A percentile compares a stretch with the other conserved stretches of the same genome.
Evolutionary conservation across 352 stramenopile genomes (phyloP).

Genomic region (Saprolegnia diclina): DNA sequence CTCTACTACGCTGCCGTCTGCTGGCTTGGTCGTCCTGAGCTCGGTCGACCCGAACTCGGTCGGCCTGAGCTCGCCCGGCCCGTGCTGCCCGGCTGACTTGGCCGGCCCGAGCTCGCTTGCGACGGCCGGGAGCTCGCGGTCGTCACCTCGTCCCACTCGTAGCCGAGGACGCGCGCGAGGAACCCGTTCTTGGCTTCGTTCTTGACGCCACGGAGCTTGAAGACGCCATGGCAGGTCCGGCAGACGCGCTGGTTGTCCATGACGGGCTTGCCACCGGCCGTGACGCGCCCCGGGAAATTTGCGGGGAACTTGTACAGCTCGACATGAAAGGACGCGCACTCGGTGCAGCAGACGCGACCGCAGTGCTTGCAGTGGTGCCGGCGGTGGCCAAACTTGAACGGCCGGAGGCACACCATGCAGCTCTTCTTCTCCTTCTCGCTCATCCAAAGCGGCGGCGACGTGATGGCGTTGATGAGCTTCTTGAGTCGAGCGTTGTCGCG

Average conservation of each 20-base stretch:
- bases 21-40: neutral
- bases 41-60: neutral
- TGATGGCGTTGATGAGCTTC: conserved; percentile 78
- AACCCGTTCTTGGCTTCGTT: conserved; percentile 83
- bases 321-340: conserved; percentile 72
- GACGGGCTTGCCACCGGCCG: conserved; percentile 51
- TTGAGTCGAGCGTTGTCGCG: conserved; percentile 62
- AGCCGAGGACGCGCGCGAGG: conserved; percentile 71
- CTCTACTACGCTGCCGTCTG: neutral
- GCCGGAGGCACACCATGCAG: conserved; percentile 67
- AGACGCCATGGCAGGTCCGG: conserved; percentile 75
- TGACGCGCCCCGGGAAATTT: conserved; percentile 67
- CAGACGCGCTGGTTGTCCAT: conserved; percentile 81
- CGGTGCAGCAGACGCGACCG: conserved; percentile 74
- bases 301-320: conserved; percentile 82
- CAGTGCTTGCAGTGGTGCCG: conserved; percentile 84
- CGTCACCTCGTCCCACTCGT: conserved; percentile 78
- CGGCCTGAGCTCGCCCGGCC: neutral
- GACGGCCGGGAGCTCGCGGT: neutral
- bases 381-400: conserved; percentile 75
- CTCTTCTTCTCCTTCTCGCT: conserved; percentile 60
- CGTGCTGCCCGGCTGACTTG: neutral
- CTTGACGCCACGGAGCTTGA: conserved; percentile 75
- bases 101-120: neutral
- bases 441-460: conserved; percentile 67